A percentile compares a stretch with the other conserved stretches of the same genome.
Conservation (phyloP, 306 rosid genomes). For the Citrullus colocynthis region DNA sequence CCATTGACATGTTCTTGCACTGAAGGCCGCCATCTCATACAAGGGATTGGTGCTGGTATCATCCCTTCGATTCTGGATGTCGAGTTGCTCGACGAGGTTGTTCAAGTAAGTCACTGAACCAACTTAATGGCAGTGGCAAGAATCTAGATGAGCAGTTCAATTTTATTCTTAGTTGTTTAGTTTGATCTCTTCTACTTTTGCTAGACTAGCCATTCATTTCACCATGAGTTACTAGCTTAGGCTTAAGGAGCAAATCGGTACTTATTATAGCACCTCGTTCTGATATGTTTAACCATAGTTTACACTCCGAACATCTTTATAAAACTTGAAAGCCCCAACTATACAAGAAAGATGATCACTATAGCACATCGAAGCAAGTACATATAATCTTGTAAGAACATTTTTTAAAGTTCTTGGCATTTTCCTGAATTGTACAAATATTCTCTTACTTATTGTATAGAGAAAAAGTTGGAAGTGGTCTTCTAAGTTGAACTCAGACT, state of each 20-base stretch:
- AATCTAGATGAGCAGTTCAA: not conserved
- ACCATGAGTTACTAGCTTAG: not conserved
- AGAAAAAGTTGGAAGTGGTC: not conserved
- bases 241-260: not conserved
- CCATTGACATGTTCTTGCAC: not conserved
- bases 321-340: not conserved
- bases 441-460: not conserved
- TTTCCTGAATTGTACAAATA: not conserved
- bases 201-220: not conserved
- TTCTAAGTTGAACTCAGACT: not conserved
- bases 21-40: constrained; percentile 60
- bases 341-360: not conserved
- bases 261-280: not conserved
- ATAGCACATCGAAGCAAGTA: not conserved
- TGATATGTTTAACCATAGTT: not conserved
- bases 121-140: not conserved
- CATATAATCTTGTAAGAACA: not conserved
- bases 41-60: constrained; percentile 65
- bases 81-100: constrained; percentile 49
- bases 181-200: not conserved
- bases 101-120: constrained; percentile 32
- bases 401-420: not conserved
- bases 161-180: not conserved
- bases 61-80: constrained; percentile 42
- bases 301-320: not conserved